Evolutionary conservation across 768 basidiomycete species (phyloP), one percentile per base, ranked within the genome.

Genomic region (Daedaleopsis sinensis): DNA sequence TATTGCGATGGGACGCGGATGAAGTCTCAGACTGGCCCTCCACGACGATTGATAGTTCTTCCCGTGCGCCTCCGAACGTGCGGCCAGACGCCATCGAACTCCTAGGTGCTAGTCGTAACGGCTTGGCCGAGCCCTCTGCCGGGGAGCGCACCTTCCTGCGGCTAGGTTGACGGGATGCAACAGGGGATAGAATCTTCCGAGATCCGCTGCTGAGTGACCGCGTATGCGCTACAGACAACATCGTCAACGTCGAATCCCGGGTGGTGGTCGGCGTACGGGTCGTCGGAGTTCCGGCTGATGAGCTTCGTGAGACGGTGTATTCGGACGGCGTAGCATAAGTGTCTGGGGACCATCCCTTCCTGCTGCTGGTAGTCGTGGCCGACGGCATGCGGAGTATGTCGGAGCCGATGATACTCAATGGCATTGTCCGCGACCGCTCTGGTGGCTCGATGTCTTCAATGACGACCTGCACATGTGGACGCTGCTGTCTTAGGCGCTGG

Each of bases 371-470:
- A 3, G 27, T 43, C n/a, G 64, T 54, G 3, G 57, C 54, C 12
- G 66, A 58, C n/a, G 62, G 42, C 10, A 52, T 52, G 42, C 67
- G 66, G 12, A 76, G 61, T 59, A 75, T 73, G 58, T 75, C 74
- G 6, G 74, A 74, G 2, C 72, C 71, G 12, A 72, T 62, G 46
- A 70, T 50, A 35, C 62, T 59, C 23, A 67, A 65, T 5, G 47
- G 38, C 35, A 52, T 52, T n/a, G 47, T 57, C n/a, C 23, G 19
- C 8, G 42, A 47, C 1, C 37, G 37, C 27, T 63, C 61, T 13
- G 52, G 49, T 1, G 36, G 13, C 8, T 39, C 62, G 13, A 32
- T 24, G 21, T 62, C 46, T 24, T 53, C 36, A 21, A 60, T 64
- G 37, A 62, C 60, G 3, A 70, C 58, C 19, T 53, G 48, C 5